Conservation (phyloP, 2,329 filamentous ascomycete genomes). For the Arthrobotrys sinensis region DNA sequence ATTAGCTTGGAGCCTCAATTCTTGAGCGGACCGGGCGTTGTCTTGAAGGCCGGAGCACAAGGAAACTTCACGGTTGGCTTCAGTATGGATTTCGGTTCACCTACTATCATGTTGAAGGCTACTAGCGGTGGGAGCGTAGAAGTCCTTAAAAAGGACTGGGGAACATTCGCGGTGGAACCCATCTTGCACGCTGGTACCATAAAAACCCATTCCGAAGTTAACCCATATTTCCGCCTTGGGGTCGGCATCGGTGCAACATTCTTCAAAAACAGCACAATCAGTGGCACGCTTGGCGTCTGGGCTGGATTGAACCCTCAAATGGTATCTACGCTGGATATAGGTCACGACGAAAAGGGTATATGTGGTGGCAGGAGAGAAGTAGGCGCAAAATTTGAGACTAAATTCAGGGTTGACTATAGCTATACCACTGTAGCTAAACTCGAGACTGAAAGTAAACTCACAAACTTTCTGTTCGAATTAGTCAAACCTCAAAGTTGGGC, state of each 20-base stretch:
- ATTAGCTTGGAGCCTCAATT: slow-evolving; percentile 24
- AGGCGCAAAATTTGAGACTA: slow-evolving; percentile 23
- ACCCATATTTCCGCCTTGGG: slow-evolving; percentile 36
- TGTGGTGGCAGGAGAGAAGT: slow-evolving; percentile 24
- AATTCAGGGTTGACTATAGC: slow-evolving; percentile 18
- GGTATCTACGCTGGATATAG: slow-evolving; percentile 1
- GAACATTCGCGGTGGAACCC: background rate
- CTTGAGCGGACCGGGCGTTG: slow-evolving; percentile 36
- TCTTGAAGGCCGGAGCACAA: slow-evolving; percentile 5
- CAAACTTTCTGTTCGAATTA: slow-evolving; percentile 14
- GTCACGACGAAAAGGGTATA: slow-evolving; percentile 17
- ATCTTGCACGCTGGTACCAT: background rate
- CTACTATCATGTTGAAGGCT: slow-evolving; percentile 8
- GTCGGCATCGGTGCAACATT: slow-evolving; percentile 33
- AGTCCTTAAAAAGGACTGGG: slow-evolving; percentile 1
- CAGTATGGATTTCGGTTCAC: slow-evolving; percentile 11
- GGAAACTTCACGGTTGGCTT: slow-evolving; percentile 43
- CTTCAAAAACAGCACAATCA: slow-evolving; percentile 25
- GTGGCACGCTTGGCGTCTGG: slow-evolving; percentile 22
- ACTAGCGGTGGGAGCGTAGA: background rate
- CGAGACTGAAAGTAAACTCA: background rate
- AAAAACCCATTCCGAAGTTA: slow-evolving; percentile 16
- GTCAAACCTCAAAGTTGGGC: background rate
- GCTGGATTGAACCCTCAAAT: slow-evolving; percentile 31
- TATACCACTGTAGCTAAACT: slow-evolving; percentile 13